These are phyloP conservation scores for Flaveria brownii DNA, from an alignment of 129 eudicot species.

Conservation along the genomic window DNA sequence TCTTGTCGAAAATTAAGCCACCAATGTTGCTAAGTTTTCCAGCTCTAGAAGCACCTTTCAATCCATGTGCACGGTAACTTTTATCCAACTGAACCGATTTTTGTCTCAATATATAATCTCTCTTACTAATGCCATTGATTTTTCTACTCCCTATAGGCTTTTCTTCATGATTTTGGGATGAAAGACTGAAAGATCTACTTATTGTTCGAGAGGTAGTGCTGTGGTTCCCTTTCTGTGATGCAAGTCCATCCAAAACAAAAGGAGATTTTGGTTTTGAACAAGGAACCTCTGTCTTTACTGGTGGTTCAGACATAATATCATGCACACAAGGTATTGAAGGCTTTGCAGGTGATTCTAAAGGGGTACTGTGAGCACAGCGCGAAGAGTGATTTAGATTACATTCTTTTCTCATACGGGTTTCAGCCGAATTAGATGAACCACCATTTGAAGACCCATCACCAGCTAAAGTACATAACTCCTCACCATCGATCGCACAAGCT, in stretches of 20 bases:
- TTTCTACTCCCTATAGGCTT: constrained; percentile 57
- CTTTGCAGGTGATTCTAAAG: constrained; percentile 34
- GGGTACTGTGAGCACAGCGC: constrained; percentile 23
- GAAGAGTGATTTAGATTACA: constrained; percentile 38
- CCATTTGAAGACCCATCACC: constrained; percentile 42
- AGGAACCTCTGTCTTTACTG: constrained; percentile 30
- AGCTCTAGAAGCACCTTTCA: constrained; percentile 66
- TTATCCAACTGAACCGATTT: constrained; percentile 77
- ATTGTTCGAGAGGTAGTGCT: constrained; percentile 4
- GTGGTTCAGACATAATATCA: constrained; percentile 31
- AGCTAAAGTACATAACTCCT: background rate
- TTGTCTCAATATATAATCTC: constrained; percentile 75
- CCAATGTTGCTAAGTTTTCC: constrained; percentile 67
- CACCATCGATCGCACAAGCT: constrained; percentile 73
- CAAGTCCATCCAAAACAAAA: constrained; percentile 37
- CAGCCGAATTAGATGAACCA: constrained; percentile 37
- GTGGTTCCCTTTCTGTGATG: constrained; percentile 41
- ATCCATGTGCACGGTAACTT: constrained; percentile 58
- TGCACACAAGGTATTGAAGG: constrained; percentile 40
- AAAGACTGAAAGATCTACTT: constrained; percentile 48
- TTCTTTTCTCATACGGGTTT: constrained; percentile 39
- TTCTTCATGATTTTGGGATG: constrained; percentile 55
- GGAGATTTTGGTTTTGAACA: constrained; percentile 36
- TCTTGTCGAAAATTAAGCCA: constrained; percentile 72
- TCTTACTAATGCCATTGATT: constrained; percentile 59